These are phyloP conservation scores for Elongisporangium anandrum DNA, from an alignment of 352 stramenopile species.

Conservation along the genomic window DNA sequence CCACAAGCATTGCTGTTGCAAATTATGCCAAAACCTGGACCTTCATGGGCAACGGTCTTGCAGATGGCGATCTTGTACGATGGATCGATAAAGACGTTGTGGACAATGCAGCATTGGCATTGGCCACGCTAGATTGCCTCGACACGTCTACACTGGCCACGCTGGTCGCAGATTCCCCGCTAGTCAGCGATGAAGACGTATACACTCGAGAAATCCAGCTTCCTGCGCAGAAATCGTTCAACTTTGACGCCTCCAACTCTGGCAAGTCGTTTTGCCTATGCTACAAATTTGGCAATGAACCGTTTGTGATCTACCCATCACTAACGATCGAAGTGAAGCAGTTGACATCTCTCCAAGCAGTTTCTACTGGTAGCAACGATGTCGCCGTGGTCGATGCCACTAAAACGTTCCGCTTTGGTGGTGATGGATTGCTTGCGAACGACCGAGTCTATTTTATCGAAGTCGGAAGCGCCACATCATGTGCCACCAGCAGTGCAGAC, in stretches of 20 bases:
- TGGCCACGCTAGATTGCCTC: slow-evolving; percentile 26
- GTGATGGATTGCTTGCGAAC: slow-evolving; percentile 43
- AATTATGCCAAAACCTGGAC: slow-evolving; percentile 51
- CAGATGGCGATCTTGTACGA: slow-evolving; percentile 36
- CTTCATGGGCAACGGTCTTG: slow-evolving; percentile 38
- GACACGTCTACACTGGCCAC: slow-evolving; percentile 31
- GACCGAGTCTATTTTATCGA: slow-evolving; percentile 63
- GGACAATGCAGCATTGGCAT: slow-evolving; percentile 16
- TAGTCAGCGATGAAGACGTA: slow-evolving; percentile 30
- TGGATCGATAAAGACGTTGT: slow-evolving; percentile 46
- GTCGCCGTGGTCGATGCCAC: slow-evolving; percentile 44
- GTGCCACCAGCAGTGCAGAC: slow-evolving; percentile 27
- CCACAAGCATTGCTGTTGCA: slow-evolving; percentile 33
- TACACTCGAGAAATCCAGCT: slow-evolving; percentile 31
- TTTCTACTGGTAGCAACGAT: slow-evolving; percentile 19
- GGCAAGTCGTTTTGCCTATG: slow-evolving; percentile 58
- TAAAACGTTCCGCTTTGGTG: slow-evolving; percentile 46
- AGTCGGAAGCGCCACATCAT: slow-evolving; percentile 22
- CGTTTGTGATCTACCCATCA: slow-evolving; percentile 41
- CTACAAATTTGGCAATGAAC: slow-evolving; percentile 68
- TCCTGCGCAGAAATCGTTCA: slow-evolving; percentile 13
- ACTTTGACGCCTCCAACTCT: slow-evolving; percentile 31
- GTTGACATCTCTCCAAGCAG: slow-evolving; percentile 23
- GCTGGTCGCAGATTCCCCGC: slow-evolving; percentile 10
- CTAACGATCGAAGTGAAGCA: slow-evolving; percentile 48